Evolutionary conservation across 306 rosid genomes (phyloP).

Genomic region (Quercus mongolica): DNA sequence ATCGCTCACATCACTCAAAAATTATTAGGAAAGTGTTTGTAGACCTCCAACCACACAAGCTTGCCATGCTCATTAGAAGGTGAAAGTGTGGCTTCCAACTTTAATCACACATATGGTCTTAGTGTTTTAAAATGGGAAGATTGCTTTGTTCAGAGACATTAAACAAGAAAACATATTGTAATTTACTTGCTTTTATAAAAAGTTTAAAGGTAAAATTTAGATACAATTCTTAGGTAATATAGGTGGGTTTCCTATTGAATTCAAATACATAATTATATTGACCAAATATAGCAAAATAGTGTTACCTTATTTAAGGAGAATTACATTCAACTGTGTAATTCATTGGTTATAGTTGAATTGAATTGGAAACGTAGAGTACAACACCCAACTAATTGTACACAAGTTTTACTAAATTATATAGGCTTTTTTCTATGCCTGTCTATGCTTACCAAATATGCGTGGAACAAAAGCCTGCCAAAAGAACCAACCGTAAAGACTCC

Average conservation of each 20-base stretch:
- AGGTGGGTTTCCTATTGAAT: no score
- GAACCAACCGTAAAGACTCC: constrained; percentile 52
- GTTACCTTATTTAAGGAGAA: no score
- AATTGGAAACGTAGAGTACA: no score
- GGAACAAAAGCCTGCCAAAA: constrained; percentile 31
- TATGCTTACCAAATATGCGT: constrained; percentile 24
- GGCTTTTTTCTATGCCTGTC: not conserved
- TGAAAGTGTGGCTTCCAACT: no score
- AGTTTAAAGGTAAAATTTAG: no score
- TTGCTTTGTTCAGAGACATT: not conserved
- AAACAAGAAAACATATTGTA: not conserved
- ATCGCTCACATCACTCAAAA: not conserved
- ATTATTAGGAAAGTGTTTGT: not conserved
- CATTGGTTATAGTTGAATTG: no score
- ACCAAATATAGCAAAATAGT: no score
- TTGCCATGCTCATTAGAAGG: not conserved
- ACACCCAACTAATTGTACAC: no score
- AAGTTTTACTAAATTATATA: not conserved
- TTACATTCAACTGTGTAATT: no score
- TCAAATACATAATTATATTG: no score
- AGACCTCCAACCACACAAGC: not conserved
- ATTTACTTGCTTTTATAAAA: not conserved
- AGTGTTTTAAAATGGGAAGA: not conserved
- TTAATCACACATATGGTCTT: not conserved
- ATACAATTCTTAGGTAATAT: no score